Evolutionary conservation across 2,329 filamentous ascomycete genomes (phyloP), one percentile per base, ranked within the genome.

Genomic region (Trichoderma gracile): DNA sequence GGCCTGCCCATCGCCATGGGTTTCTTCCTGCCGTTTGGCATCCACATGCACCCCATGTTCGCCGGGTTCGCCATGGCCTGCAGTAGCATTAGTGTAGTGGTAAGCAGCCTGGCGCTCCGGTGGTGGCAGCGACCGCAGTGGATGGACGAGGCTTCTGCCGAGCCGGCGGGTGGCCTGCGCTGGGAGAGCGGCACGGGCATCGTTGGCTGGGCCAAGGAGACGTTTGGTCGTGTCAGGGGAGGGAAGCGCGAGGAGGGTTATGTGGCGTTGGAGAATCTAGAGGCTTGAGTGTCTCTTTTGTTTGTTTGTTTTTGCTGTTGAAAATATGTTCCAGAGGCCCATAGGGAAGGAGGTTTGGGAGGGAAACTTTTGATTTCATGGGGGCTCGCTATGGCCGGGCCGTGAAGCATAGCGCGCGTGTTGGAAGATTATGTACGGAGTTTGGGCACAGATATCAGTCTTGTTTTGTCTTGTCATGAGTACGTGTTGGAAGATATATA

Each of bases 1-100:
- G 95, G 95, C 1, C 82, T 99, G 15, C 95, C 95, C 2, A 96
- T 99, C 71, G 95, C 95, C 46, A 98, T 98, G 95, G 95, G 95
- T 25, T 79, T 98, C 71, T 96, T 98, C 80, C 81, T 99, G 5
- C 94, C 95, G 0, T 87, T 97, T 69, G 95, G 94, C 38, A 86
- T 91, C 66, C 89, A 93, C 71, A 81, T 98, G 68, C 95, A 96
- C 70, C 93, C 95, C 25, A 94, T 98, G 89, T 93, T 93, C 56
- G 95, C 95, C 1, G 93, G 93, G 21, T 92, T 91, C 3, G 95
- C 95, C 56, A 98, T 99, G 93, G 94, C 93, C 1, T 87, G 85
- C 68, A 95, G 90, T 65, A 94, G 90, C 69, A 92, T 99, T 53
- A 95, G 90, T 66, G 95, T 99, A 4, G 94, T 98, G 0, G 81